These are phyloP conservation scores for Fusarium humuli DNA, from an alignment of 2,329 filamentous ascomycete genomes.

Conservation along the genomic window DNA sequence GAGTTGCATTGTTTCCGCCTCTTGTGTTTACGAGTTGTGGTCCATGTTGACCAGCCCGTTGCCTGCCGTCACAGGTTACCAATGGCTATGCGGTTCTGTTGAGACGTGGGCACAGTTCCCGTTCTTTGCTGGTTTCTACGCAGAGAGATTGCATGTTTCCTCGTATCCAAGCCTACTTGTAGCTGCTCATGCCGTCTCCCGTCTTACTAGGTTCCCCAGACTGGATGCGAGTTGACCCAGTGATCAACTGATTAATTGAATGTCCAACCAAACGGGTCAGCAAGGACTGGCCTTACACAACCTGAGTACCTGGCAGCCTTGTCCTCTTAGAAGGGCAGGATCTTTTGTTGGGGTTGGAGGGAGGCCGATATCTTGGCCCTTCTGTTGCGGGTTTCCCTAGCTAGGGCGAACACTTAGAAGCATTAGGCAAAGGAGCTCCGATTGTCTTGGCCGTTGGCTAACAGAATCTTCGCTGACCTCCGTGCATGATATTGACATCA, in stretches of 20 bases:
- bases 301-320: conserved; percentile 32
- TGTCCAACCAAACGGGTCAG: conserved; percentile 9
- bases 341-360: conserved; percentile 39
- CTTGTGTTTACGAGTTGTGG: conserved; percentile 16
- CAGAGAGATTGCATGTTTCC: conserved; percentile 31
- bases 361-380: conserved; percentile 40
- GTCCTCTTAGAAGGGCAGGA: conserved; percentile 30
- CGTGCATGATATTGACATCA: conserved; percentile 46
- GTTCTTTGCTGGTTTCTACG: conserved; percentile 22
- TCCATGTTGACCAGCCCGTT: conserved; percentile 6
- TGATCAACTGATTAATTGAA: conserved; percentile 32
- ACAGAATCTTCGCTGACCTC: conserved; percentile 35
- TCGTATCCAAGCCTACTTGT: conserved; percentile 32
- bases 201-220: conserved; percentile 28
- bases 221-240: conserved; percentile 22
- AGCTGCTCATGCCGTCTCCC: conserved; percentile 32
- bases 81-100: conserved; percentile 6
- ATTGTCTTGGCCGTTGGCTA: conserved; percentile 26
- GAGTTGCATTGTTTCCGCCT: conserved; percentile 27
- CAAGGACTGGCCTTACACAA: conserved; percentile 25
- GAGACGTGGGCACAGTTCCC: conserved; percentile 9
- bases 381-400: conserved; percentile 35
- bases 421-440: conserved; percentile 34
- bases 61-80: conserved; percentile 19
- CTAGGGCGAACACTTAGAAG: conserved; percentile 36